Evolutionary conservation across 352 stramenopile species (phyloP), one percentile per base, ranked within the genome.

Genomic region (Pythium sp.): DNA sequence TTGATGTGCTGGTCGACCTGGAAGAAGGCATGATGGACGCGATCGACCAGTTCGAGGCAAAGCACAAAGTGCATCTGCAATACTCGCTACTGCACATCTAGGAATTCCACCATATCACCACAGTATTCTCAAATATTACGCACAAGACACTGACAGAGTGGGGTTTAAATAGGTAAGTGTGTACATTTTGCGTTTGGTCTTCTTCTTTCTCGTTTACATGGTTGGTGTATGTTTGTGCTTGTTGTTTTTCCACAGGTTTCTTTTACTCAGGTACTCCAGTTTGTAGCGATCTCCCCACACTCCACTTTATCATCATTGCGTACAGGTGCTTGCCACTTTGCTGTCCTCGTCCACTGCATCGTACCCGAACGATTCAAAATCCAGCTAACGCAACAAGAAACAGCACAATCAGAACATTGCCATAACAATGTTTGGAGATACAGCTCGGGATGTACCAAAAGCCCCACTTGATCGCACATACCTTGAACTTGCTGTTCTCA

Each of bases 1-100:
- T 91, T 46, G 79, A 90, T 58, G 63, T 30, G n/a, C 64, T 91
- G 3, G 62, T 68, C 0, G 72, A 81, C 46, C 18, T 90, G 24
- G 73, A 87, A 62, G 72, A 81, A 59, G 79, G 72, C 22, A 83
- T 91, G 43, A 77, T 84, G 18, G 70, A 75, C 53, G 81, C 69
- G 26, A 84, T 91, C 38, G 72, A 89, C 59, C 69, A 79, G 38
- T 91, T 91, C 43, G 83, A 91, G 64, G 73, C 61, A 58, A 77
- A 77, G 22, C 78, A 80, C 63, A 90, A 89, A 41, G 55, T 91
- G 67, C 79, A 86, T 49, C 65, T 91, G 63, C 71, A 87, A 51
- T 91, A 91, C 69, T 84, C 83, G 59, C 72, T 90, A 49, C 65
- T 90, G 56, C 71, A 91, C 66, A 78, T 91, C 38, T 91, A 81